These are phyloP conservation scores for Carex myosuroides DNA, from an alignment of 176 grass and related monocot genomes.

Conservation along the genomic window DNA sequence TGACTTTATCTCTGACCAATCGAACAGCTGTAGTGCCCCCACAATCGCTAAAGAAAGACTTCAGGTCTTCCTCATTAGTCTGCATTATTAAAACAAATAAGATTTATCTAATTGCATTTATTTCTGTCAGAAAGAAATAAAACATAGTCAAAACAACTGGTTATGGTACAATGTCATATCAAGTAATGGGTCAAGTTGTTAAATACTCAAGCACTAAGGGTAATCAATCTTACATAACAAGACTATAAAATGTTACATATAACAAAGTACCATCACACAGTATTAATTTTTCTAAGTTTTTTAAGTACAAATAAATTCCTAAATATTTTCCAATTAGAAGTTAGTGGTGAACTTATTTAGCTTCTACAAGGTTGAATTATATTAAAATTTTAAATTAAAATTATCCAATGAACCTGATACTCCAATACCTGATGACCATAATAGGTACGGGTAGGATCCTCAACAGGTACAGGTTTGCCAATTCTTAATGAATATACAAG, in stretches of 20 bases:
- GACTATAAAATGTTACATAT: background rate
- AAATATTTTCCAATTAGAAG: background rate
- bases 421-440: background rate
- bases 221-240: background rate
- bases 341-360: background rate
- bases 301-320: background rate
- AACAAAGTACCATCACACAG: background rate
- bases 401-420: background rate
- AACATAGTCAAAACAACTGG: constrained; percentile 14
- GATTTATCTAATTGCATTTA: background rate
- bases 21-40: constrained; percentile 72
- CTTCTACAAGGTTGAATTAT: background rate
- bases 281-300: background rate
- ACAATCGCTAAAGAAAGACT: constrained; percentile 57
- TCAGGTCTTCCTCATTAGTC: constrained; percentile 71
- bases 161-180: no score
- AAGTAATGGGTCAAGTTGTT: background rate
- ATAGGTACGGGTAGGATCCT: background rate
- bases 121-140: constrained; percentile 5
- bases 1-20: constrained; percentile 72
- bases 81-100: constrained; percentile 19
- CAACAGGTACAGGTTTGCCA: background rate
- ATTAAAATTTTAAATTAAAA: background rate
- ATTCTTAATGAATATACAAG: background rate
- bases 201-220: background rate